These are phyloP conservation scores for Aphanomyces stellatus DNA, from an alignment of 352 stramenopile species.

Conservation along the genomic window DNA sequence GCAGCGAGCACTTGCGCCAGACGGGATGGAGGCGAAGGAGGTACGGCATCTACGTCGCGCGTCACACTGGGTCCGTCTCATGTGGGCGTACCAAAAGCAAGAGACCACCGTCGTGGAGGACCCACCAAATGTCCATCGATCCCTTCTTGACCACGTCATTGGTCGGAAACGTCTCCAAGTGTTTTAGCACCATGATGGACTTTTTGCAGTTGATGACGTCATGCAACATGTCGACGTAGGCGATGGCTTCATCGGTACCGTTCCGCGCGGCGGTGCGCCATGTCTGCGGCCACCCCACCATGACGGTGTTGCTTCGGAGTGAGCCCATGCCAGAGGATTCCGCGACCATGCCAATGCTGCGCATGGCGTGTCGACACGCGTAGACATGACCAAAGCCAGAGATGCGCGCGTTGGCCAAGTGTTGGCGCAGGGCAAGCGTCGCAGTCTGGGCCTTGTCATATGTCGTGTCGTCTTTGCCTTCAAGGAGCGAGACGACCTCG, in stretches of 20 bases:
- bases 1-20: constrained; percentile 22
- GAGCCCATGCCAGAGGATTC: constrained; percentile 11
- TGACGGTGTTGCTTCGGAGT: constrained; percentile 17
- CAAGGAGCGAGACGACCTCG: constrained; percentile 20
- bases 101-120: constrained; percentile 23
- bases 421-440: constrained; percentile 14
- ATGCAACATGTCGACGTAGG: constrained; percentile 19
- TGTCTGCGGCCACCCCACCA: constrained; percentile 13
- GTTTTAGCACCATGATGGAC: constrained; percentile 1
- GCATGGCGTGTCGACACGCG: constrained; percentile 20
- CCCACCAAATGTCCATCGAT: constrained; percentile 25
- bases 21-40: constrained; percentile 19
- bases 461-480: constrained; percentile 8
- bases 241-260: too few relatives aligned
- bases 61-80: neutral
- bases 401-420: constrained; percentile 12
- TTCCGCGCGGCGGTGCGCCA: neutral
- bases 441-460: constrained; percentile 1
- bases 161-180: constrained; percentile 1
- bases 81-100: constrained; percentile 8
- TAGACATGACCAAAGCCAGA: constrained; percentile 21
- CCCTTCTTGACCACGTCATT: constrained; percentile 8
- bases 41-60: constrained; percentile 18
- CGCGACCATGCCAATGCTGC: constrained; percentile 19
- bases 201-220: constrained; percentile 20